Base-by-base conservation (phyloP, 2,329 filamentous ascomycete species). In the Juglanconis sp. region DNA sequence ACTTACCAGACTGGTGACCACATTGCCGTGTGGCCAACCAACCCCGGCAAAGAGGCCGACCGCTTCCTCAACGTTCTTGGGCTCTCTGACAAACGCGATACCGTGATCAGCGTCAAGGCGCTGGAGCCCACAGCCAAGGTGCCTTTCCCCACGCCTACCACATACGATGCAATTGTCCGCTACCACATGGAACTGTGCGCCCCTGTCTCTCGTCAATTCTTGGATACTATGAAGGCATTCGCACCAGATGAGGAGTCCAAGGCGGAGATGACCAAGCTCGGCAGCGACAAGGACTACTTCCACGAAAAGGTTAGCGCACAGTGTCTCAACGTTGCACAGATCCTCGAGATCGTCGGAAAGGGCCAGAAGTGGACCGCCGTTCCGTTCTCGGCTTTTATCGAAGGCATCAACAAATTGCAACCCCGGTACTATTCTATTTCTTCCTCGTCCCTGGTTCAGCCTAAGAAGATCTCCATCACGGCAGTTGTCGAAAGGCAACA, bases 341-440 rank as follows among this genome's bases (percentile, higher is more conserved):
- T 95, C 53, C 83, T 99, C 46, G 82, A 91, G 65, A 83, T 81
- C 55, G 83, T 95, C 64, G 83, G 87, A 68, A 87, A 88, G 38
- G 87, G 89, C 53, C 79, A 90, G 75, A 86, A 86, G 61, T 99
- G 95, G 90, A 80, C 85, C 57, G 87, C 87, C 57, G 87, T 97
- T 59, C 96, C 95, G 15, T 98, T 99, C 78, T 96, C 95, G 8
- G 87, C 93, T 68, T 87, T 98, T 68, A 92, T 99, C 66, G 95
- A 99, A 81, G 90, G 92, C 66, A 77, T 99, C 63, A 91, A 88
- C 77, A 98, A 97, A 81, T 87, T 99, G 60, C 95, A 99, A 76
- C 94, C 95, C 44, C 91, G 95, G 53, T 99, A 98, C 82, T 99
- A 99, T 81, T 99, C 96, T 53, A 99, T 99, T 74, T 99, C 95